A percentile compares a stretch with the other conserved stretches of the same genome.
Evolutionary conservation across 176 grass and related monocot genomes (phyloP).

Genomic region (Rhynchospora breviuscula): DNA sequence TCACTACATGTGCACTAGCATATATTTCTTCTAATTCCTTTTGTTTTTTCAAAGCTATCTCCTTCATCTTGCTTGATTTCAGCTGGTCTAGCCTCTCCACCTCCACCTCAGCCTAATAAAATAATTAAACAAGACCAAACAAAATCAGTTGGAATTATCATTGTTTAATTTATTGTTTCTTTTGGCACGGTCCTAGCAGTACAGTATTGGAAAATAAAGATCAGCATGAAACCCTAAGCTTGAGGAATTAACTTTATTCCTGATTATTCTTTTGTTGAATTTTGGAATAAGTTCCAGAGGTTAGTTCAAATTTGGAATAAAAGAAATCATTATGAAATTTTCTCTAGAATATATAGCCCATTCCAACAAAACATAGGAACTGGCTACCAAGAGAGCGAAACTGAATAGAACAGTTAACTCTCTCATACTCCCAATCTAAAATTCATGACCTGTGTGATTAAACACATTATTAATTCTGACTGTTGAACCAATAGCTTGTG

Average conservation of each 20-base stretch:
- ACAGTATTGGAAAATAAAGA: not conserved
- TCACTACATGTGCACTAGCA: conserved; percentile 63
- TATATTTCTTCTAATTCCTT: conserved; percentile 60
- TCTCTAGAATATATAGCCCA: not conserved
- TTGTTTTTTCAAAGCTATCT: conserved; percentile 79
- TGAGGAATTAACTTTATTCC: not conserved
- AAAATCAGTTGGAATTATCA: not conserved
- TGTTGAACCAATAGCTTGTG: not conserved
- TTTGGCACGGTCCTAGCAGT: not conserved
- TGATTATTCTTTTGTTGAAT: not conserved
- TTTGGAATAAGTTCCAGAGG: not conserved
- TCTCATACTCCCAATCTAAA: not conserved
- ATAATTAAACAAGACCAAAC: conserved; percentile 10
- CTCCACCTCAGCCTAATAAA: conserved; percentile 53
- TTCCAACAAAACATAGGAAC: not conserved
- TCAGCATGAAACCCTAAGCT: not conserved
- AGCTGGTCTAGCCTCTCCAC: conserved; percentile 63
- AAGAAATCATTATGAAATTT: not conserved
- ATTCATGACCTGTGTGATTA: not conserved
- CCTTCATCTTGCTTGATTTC: conserved; percentile 80
- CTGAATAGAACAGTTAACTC: not conserved
- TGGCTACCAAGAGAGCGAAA: not conserved
- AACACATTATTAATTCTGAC: not conserved
- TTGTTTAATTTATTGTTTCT: not conserved
- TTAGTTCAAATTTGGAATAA: not conserved